Percentiles rank a stretch among this genome's conserved stretches.
Evolutionary conservation across 2,329 filamentous ascomycete species (phyloP).

Genomic region (Blastomyces gilchristii): DNA sequence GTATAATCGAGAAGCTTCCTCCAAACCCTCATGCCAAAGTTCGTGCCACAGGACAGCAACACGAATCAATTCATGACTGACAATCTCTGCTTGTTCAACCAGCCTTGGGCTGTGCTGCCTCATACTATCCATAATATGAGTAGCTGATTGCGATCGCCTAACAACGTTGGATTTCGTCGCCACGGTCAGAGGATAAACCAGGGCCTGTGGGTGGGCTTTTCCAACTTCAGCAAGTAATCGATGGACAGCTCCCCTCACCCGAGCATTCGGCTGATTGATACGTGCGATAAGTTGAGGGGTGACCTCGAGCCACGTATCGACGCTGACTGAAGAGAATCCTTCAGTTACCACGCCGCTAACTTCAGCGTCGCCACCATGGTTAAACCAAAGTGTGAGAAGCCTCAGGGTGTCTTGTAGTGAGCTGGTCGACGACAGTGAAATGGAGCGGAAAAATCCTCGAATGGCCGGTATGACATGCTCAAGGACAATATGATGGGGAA

Average conservation of each 20-base stretch:
- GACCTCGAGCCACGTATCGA: slow-evolving; percentile 97
- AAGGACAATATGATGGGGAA: slow-evolving; percentile 59
- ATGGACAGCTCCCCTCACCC: slow-evolving; percentile 83
- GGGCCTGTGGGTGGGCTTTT: slow-evolving; percentile 83
- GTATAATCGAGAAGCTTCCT: slow-evolving; percentile 91
- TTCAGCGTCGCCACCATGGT: slow-evolving; percentile 76
- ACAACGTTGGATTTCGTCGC: slow-evolving; percentile 93
- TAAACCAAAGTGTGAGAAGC: slow-evolving; percentile 90
- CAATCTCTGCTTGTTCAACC: slow-evolving; percentile 87
- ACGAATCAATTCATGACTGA: slow-evolving; percentile 92
- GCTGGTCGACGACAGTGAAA: slow-evolving; percentile 79
- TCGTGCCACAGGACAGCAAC: slow-evolving; percentile 98
- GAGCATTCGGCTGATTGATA: slow-evolving; percentile 88
- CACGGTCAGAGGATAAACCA: slow-evolving; percentile 94
- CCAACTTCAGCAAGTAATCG: slow-evolving; percentile 87
- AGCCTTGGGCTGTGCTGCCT: slow-evolving; percentile 84
- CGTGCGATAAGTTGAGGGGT: slow-evolving; percentile 94
- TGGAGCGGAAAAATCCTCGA: slow-evolving; percentile 94
- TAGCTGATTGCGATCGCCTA: slow-evolving; percentile 75
- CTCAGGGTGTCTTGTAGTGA: slow-evolving; percentile 92
- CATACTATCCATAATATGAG: slow-evolving; percentile 96
- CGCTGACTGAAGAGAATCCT: slow-evolving; percentile 81
- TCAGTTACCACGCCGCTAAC: slow-evolving; percentile 83
- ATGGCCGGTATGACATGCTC: slow-evolving; percentile 92
- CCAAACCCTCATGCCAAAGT: slow-evolving; percentile 94